These are phyloP conservation scores for Salix dunnii DNA, from an alignment of 345 rosid species.

Conservation along the genomic window DNA sequence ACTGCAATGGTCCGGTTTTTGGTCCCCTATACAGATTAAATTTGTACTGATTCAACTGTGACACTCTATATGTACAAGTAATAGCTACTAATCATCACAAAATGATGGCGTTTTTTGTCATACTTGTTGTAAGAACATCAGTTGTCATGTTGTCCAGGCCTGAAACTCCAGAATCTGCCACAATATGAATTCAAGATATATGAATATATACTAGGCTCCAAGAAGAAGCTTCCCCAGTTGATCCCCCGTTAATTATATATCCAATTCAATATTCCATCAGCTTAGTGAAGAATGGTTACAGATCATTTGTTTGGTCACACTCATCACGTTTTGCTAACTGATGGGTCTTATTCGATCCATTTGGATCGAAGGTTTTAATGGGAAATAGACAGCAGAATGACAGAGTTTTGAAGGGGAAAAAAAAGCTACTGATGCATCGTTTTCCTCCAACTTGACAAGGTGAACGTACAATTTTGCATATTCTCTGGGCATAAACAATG, in stretches of 20 bases:
- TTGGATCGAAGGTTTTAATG: not conserved
- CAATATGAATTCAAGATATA: not conserved
- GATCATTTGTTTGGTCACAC: constrained; percentile 18
- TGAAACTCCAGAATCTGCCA: not conserved
- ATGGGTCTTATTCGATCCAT: constrained; percentile 21
- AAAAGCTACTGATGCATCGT: not conserved
- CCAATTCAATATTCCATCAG: not conserved
- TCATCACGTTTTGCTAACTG: constrained; percentile 28
- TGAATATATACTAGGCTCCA: constrained; percentile 10
- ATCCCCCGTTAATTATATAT: not conserved
- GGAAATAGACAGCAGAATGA: not conserved
- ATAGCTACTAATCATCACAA: constrained; percentile 44
- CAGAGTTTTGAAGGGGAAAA: not conserved
- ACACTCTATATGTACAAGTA: not conserved
- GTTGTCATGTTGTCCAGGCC: constrained; percentile 10
- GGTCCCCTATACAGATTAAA: constrained; percentile 22
- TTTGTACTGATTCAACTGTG: not conserved
- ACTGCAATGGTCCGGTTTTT: not conserved
- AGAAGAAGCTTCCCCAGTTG: constrained; percentile 12
- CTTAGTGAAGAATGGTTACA: not conserved
- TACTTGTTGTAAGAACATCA: constrained; percentile 14
- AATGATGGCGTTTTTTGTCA: constrained; percentile 46
- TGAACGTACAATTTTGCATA: not conserved
- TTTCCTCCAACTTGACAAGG: not conserved
- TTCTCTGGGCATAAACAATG: not conserved